phyloP scores from a whole-genome alignment of 352 stramenopile genomes.

The Aphanomyces stellatus region DNA sequence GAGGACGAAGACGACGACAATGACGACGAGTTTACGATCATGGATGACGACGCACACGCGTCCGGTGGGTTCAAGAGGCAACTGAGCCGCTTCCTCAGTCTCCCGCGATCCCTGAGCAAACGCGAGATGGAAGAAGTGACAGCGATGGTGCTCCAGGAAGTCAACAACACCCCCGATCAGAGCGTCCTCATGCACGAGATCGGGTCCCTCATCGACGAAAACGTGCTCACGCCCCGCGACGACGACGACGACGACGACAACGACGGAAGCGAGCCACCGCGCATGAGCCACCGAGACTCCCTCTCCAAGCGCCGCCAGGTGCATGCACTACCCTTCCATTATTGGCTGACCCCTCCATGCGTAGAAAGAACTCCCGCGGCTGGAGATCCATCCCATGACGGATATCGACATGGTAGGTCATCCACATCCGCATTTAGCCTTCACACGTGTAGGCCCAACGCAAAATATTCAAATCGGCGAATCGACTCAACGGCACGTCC shows the following conservation, averaged over 20 bases:
- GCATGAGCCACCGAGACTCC: conserved; percentile 1
- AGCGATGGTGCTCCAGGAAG: conserved; percentile 12
- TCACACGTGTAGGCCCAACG: neutral
- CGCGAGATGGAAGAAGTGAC: conserved; percentile 20
- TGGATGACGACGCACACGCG: conserved; percentile 17
- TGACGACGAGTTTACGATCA: conserved; percentile 14
- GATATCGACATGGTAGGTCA: conserved; percentile 7
- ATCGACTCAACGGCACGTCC: neutral
- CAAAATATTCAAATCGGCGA: conserved; percentile 1
- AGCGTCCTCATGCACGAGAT: conserved; percentile 21
- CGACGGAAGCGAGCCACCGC: neutral
- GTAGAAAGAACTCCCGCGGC: conserved; percentile 16
- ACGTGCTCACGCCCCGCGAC: conserved; percentile 13
- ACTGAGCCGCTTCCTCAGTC: conserved; percentile 13
- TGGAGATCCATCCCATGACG: conserved; percentile 6
- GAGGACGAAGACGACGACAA: neutral
- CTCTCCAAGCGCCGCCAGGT: conserved; percentile 13
- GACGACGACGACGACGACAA: neutral
- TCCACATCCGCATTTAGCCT: neutral
- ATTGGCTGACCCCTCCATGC: neutral
- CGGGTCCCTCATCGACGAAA: conserved; percentile 15
- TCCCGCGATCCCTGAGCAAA: conserved; percentile 14
- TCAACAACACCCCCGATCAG: conserved; percentile 15
- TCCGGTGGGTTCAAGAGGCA: conserved; percentile 10
- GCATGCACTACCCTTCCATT: neutral